Evolutionary conservation across 2,329 filamentous ascomycete genomes (phyloP).

Genomic region (Aspergillus eucalypticola): DNA sequence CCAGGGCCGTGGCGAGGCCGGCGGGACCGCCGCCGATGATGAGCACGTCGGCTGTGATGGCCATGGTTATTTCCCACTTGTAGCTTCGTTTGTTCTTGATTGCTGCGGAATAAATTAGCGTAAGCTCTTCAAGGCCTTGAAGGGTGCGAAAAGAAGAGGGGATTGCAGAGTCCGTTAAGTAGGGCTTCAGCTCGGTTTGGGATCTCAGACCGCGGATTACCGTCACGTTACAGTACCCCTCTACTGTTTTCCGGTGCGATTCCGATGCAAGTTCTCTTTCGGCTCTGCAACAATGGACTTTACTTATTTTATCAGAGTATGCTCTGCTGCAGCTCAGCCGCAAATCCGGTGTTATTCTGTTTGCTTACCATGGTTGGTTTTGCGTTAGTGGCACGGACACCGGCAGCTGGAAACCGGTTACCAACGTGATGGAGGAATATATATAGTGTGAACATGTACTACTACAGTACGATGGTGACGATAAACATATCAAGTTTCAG

Average conservation of each 20-base stretch:
- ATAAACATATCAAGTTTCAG: no score
- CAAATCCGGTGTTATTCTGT: not conserved
- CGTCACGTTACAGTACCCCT: not conserved
- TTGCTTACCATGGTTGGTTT: not conserved
- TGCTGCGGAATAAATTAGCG: no score
- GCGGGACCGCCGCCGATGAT: constrained; percentile 56
- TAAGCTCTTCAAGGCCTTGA: no score
- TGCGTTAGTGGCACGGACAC: no score
- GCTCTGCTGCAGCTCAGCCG: not conserved
- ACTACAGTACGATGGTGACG: no score
- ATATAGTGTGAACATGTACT: not conserved
- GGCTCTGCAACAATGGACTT: no score
- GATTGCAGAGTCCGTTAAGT: not conserved
- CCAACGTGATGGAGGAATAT: not conserved
- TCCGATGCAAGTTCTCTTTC: no score
- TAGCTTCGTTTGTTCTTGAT: no score
- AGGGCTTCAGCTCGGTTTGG: constrained; percentile 1
- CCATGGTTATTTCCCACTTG: not conserved
- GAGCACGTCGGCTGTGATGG: constrained; percentile 44
- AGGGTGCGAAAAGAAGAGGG: not conserved
- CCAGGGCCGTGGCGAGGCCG: constrained; percentile 52
- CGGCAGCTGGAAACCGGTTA: no score
- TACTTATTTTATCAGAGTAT: no score
- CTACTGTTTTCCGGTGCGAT: not conserved
- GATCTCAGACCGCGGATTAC: not conserved